phyloP scores from a whole-genome alignment of 2,329 filamentous ascomycete genomes.

The Botrytis cinerea region DNA sequence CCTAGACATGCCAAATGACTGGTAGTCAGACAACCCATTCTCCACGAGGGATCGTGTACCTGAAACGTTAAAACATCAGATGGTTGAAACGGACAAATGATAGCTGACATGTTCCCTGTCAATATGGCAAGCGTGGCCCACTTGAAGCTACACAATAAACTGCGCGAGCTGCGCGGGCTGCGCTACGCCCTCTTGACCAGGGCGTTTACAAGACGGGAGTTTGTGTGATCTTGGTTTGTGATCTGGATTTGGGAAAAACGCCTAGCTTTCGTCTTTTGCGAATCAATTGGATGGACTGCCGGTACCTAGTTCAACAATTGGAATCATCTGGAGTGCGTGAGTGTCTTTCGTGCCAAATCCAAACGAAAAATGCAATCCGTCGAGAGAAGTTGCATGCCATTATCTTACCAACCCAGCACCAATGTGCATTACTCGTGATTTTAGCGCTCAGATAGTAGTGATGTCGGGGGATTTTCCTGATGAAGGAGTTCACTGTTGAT shows the following conservation, averaged over 20 bases:
- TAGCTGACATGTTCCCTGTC: background rate
- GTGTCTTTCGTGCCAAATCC: background rate
- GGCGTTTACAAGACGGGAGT: conserved; percentile 14
- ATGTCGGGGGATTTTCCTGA: background rate
- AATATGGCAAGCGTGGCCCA: background rate
- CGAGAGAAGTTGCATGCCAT: background rate
- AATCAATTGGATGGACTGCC: background rate
- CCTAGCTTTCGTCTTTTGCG: background rate
- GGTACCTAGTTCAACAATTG: background rate
- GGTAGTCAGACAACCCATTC: background rate
- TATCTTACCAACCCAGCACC: background rate
- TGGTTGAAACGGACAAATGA: conserved; percentile 12
- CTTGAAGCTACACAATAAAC: conserved; percentile 1
- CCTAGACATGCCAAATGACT: conserved; percentile 2
- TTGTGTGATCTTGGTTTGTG: background rate
- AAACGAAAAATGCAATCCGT: background rate
- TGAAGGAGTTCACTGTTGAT: background rate
- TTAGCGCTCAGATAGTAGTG: background rate
- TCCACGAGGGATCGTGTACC: conserved; percentile 23
- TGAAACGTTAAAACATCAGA: conserved; percentile 23
- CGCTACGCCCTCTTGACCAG: conserved; percentile 14
- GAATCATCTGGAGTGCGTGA: background rate
- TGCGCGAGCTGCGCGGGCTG: conserved; percentile 1
- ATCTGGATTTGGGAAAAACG: background rate
- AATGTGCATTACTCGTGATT: background rate